phyloP scores from a whole-genome alignment of 768 basidiomycete species.

The Calocera cornea region DNA sequence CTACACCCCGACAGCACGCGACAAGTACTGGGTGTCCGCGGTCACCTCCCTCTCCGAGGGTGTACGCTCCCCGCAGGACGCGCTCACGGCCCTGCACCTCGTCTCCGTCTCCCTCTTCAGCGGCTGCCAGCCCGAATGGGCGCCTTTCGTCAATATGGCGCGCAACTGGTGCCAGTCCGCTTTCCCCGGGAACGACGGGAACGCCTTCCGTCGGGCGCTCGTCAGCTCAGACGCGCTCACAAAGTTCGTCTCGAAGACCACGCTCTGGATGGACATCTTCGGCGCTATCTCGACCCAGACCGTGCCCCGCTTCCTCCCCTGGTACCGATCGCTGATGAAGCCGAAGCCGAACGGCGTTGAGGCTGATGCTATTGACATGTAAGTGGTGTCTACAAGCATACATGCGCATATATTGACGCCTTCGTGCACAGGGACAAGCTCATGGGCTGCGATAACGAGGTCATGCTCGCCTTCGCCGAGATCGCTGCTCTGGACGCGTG shows the following conservation, averaged over 20 bases:
- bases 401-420: neutral
- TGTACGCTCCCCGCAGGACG: conserved; percentile 30
- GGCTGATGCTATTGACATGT: neutral
- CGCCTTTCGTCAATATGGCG: conserved; percentile 50
- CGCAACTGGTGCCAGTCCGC: conserved; percentile 49
- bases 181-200: neutral
- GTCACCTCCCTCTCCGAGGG: neutral
- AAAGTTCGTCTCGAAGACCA: neutral
- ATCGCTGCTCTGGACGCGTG: conserved; percentile 58
- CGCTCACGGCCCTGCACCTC: conserved; percentile 65
- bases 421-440: conserved; percentile 44
- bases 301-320: neutral
- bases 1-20: neutral
- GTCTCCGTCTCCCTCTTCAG: conserved; percentile 59
- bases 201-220: neutral
- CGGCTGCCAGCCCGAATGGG: conserved; percentile 58
- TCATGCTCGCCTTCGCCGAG: conserved; percentile 61
- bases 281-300: neutral
- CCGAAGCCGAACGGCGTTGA: neutral
- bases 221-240: neutral
- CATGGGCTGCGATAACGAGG: conserved; percentile 68
- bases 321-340: neutral
- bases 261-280: conserved; percentile 50
- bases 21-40: conserved; percentile 4
- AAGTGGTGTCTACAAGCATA: neutral